Evolutionary conservation across 495 filamentous ascomycete genomes (phyloP), one percentile per base, ranked within the genome.

Genomic region (Bryoglossum gracile): DNA sequence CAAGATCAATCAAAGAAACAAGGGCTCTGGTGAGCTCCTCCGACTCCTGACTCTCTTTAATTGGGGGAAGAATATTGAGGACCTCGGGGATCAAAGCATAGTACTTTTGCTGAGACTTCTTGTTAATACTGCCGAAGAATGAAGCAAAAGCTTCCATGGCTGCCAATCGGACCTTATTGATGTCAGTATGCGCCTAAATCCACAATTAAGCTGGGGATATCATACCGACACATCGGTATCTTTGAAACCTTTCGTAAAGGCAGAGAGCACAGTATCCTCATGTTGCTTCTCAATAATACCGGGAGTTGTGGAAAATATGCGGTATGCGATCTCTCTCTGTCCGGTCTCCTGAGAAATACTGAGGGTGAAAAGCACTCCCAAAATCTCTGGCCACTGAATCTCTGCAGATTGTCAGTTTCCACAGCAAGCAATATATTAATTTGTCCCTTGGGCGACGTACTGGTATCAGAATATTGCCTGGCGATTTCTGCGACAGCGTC

Each of bases 231-330:
- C 80, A 25, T 88, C 83, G 19, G 82, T 80, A 68, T 99, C 94
- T 54, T 87, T 87, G 68, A 99, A 95, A 14, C 90, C 94, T 55
- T 81, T 84, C 46, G 82, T 78, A 61, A 99, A 99, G 2, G 90
- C 89, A 28, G 73, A 71, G 9, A 89, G 67, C 11, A 97, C 89
- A 18, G 82, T 78, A 51, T 87, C 84, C 58, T 94, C 87, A 58
- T 99, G 91, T 57, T 94, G 87, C 66, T 83, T 91, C 65, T 95
- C 89, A 57, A 99, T 97, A 57, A 99, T 89, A 16, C 87, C 87
- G 14, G 94, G 94, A 6, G 94, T 96, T 0, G 89, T 91, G 32
- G 88, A 83, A 62, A 99, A 95, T 48, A 99, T 89, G 34, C 94
- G 77, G 67, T 89, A 99, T 19, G 94, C 87, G 24, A 77, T 84